These are phyloP conservation scores for Inonotus hispidus DNA, from an alignment of 1,284 basidiomycete species.

Conservation along the genomic window DNA sequence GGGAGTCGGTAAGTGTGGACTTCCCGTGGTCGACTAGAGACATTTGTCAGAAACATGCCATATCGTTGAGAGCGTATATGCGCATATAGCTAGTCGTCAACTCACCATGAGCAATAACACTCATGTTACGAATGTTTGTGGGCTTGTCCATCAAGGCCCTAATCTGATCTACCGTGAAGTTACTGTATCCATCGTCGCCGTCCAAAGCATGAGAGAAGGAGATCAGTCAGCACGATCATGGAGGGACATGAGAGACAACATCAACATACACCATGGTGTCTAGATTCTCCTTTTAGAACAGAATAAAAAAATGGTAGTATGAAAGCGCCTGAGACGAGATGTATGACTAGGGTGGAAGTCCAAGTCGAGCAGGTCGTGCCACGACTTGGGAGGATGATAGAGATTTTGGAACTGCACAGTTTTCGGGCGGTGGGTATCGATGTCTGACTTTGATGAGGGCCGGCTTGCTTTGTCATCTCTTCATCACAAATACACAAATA, in stretches of 20 bases:
- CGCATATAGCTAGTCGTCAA: slow-evolving; percentile 21
- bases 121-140: slow-evolving; percentile 98
- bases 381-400: background rate
- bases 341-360: background rate
- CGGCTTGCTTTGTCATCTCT: background rate
- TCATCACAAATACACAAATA: background rate
- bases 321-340: slow-evolving; percentile 8
- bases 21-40: slow-evolving; percentile 98
- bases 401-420: slow-evolving; percentile 3
- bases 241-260: slow-evolving; percentile 9
- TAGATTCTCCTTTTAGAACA: slow-evolving; percentile 28
- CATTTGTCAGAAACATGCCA: slow-evolving; percentile 8
- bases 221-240: background rate
- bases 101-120: slow-evolving; percentile 91
- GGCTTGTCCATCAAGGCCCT: slow-evolving; percentile 86
- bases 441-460: slow-evolving; percentile 1
- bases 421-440: slow-evolving; percentile 1
- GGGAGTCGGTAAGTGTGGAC: slow-evolving; percentile 98
- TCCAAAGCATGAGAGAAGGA: background rate
- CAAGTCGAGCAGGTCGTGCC: background rate
- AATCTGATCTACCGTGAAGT: slow-evolving; percentile 90
- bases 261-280: slow-evolving; percentile 71
- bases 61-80: slow-evolving; percentile 21
- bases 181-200: slow-evolving; percentile 42
- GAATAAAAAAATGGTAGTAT: slow-evolving; percentile 11